Evolutionary conservation across 106 monocot genomes (phyloP).

Genomic region (Posidonia australis): DNA sequence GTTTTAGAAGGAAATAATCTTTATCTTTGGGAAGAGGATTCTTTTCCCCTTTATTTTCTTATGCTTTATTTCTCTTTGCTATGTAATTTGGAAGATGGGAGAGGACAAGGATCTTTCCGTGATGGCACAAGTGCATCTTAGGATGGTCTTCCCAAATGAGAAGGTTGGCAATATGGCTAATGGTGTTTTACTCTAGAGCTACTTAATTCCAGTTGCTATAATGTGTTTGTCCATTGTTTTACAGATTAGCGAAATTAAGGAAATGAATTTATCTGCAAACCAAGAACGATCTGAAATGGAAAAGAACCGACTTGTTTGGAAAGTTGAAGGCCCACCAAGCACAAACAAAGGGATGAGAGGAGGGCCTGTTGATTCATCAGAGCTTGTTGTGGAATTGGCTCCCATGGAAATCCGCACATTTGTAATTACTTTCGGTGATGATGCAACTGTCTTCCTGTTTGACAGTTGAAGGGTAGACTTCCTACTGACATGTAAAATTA

Average conservation of each 20-base stretch:
- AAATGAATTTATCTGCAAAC: constrained; percentile 76
- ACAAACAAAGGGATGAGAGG: constrained; percentile 32
- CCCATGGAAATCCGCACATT: constrained; percentile 98
- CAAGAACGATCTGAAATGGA: constrained; percentile 81
- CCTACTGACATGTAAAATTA: no score
- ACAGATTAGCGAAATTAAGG: constrained; percentile 65
- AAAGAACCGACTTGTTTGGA: constrained; percentile 73
- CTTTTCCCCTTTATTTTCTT: no score
- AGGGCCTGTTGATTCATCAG: constrained; percentile 44
- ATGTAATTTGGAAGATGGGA: constrained; percentile 34
- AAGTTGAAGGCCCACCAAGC: constrained; percentile 30
- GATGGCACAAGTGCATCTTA: constrained; percentile 59
- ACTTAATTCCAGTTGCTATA: not conserved
- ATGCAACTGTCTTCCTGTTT: not conserved
- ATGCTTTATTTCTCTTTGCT: constrained; percentile 1
- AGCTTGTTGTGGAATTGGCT: constrained; percentile 68
- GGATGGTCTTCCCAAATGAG: constrained; percentile 65
- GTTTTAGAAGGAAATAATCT: not conserved
- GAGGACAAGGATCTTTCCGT: constrained; percentile 80
- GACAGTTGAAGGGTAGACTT: not conserved
- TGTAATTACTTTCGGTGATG: constrained; percentile 24
- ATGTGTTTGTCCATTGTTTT: not conserved
- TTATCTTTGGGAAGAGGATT: not conserved
- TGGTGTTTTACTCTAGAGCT: not conserved
- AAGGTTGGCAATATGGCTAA: constrained; percentile 30